Evolutionary conservation across 371 early-diverging fungal species (phyloP).

Genomic region (Mortierella sp.): DNA sequence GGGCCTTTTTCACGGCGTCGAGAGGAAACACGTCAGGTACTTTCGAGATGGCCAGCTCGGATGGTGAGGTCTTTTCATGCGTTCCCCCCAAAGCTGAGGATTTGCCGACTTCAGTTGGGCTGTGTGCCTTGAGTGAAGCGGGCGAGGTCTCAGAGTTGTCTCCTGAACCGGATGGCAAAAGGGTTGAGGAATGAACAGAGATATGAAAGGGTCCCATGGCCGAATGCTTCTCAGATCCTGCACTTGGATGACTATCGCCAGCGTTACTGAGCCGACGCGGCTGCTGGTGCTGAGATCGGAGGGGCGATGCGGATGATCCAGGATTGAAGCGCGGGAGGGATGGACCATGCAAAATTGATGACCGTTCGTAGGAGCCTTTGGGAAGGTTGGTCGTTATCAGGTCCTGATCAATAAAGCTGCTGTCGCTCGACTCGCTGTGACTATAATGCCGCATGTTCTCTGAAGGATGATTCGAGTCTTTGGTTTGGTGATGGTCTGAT

Average conservation of each 20-base stretch:
- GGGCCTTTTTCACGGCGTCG: no score
- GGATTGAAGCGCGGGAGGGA: slow-evolving; percentile 27
- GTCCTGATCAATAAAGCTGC: slow-evolving; percentile 4
- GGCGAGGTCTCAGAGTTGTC: no score
- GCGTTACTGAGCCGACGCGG: no score
- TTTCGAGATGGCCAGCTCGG: no score
- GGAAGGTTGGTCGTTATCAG: slow-evolving; percentile 16
- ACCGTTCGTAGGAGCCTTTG: slow-evolving; percentile 22
- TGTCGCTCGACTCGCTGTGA: slow-evolving; percentile 17
- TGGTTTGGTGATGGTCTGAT: neutral
- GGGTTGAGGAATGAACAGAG: slow-evolving; percentile 11
- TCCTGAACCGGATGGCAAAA: neutral
- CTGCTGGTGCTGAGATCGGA: slow-evolving; percentile 1
- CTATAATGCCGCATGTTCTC: neutral
- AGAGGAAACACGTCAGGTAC: no score
- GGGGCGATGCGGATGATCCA: slow-evolving; percentile 2
- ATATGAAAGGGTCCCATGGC: slow-evolving; percentile 16
- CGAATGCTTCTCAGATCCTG: no score
- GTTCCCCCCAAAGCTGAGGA: no score
- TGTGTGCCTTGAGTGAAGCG: no score
- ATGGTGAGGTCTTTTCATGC: no score
- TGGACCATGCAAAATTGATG: slow-evolving; percentile 13
- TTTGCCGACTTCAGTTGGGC: no score
- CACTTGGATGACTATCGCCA: no score
- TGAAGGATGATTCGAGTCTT: neutral